Percentiles rank a stretch among this genome's conserved stretches.
Evolutionary conservation across 352 stramenopile species (phyloP).

Genomic region (Globisporangium irregulare): DNA sequence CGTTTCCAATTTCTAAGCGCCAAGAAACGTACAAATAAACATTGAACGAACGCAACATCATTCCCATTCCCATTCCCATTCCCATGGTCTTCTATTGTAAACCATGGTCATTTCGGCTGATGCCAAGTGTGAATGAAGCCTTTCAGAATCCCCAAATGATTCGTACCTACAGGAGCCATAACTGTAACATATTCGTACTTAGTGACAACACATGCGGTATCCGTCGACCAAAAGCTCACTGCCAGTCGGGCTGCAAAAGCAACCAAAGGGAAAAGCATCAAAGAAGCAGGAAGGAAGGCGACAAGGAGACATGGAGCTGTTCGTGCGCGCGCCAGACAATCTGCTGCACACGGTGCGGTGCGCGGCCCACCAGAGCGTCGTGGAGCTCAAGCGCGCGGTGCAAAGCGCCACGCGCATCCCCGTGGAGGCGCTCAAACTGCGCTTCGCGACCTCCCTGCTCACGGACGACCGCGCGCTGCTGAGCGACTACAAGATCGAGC

Average conservation of each 20-base stretch:
- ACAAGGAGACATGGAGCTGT: slow-evolving; percentile 22
- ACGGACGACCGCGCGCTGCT: slow-evolving; percentile 20
- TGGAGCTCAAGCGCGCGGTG: slow-evolving; percentile 21
- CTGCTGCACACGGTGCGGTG: slow-evolving; percentile 19
- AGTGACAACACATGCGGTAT: not conserved
- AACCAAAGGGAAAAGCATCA: not conserved
- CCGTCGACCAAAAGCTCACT: not conserved
- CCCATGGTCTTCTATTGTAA: too few species aligned
- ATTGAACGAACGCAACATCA: too few species aligned
- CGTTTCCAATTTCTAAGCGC: not conserved
- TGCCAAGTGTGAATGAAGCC: too few species aligned
- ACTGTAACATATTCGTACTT: not conserved
- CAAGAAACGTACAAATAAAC: too few species aligned
- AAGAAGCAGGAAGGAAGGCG: not conserved
- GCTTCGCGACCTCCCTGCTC: slow-evolving; percentile 22
- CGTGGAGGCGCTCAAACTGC: slow-evolving; percentile 17
- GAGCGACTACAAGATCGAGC: slow-evolving; percentile 17
- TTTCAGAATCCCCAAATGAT: not conserved
- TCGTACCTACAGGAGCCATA: not conserved
- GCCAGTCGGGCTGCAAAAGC: not conserved
- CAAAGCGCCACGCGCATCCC: slow-evolving; percentile 21
- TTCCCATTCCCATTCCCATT: too few species aligned
- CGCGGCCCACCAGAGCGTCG: slow-evolving; percentile 10
- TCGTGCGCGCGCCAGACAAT: slow-evolving; percentile 22
- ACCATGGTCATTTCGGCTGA: too few species aligned